These are phyloP conservation scores for Cutaneotrichosporon arboriforme DNA, from an alignment of 1,284 basidiomycete genomes.

Conservation along the genomic window DNA sequence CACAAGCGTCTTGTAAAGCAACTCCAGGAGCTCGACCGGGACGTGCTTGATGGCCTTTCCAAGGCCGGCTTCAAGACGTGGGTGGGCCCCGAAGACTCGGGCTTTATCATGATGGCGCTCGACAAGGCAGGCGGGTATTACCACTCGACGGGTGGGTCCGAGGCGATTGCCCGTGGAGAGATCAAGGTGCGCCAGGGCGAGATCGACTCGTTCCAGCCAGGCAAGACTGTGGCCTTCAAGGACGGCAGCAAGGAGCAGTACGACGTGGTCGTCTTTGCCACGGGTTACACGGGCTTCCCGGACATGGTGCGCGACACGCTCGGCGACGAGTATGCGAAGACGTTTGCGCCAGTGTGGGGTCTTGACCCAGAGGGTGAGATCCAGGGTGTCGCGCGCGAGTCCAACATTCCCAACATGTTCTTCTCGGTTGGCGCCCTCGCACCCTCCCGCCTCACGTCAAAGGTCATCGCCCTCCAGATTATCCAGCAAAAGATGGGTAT, in stretches of 20 bases:
- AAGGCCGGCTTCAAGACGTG: slow-evolving; percentile 59
- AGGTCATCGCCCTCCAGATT: slow-evolving; percentile 60
- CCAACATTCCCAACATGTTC: slow-evolving; percentile 49
- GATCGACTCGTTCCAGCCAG: slow-evolving; percentile 50
- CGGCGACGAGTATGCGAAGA: slow-evolving; percentile 52
- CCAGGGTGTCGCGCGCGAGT: slow-evolving; percentile 52
- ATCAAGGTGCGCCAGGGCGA: slow-evolving; percentile 68
- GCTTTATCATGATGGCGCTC: slow-evolving; percentile 44
- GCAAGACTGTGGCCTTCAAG: slow-evolving; percentile 58
- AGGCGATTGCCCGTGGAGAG: slow-evolving; percentile 61
- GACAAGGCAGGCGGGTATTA: slow-evolving; percentile 49
- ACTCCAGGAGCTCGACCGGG: slow-evolving; percentile 56
- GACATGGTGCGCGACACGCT: slow-evolving; percentile 51
- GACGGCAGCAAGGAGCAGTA: slow-evolving; percentile 61
- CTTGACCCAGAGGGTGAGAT: slow-evolving; percentile 59
- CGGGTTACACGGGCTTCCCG: slow-evolving; percentile 53
- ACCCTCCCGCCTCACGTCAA: slow-evolving; percentile 56
- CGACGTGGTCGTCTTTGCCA: slow-evolving; percentile 65
- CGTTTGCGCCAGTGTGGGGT: slow-evolving; percentile 56
- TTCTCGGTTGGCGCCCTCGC: slow-evolving; percentile 53
- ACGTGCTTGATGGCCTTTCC: slow-evolving; percentile 56
- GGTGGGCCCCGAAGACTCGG: slow-evolving; percentile 53
- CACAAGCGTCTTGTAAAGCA: slow-evolving; percentile 48
- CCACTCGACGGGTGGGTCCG: slow-evolving; percentile 57
- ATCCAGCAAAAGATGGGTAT: slow-evolving; percentile 56